Percentiles rank a stretch among this genome's conserved stretches.
These are phyloP conservation scores for Drechslerella coelobrocha DNA, from an alignment of 2,329 filamentous ascomycete species.

Conservation along the genomic window DNA sequence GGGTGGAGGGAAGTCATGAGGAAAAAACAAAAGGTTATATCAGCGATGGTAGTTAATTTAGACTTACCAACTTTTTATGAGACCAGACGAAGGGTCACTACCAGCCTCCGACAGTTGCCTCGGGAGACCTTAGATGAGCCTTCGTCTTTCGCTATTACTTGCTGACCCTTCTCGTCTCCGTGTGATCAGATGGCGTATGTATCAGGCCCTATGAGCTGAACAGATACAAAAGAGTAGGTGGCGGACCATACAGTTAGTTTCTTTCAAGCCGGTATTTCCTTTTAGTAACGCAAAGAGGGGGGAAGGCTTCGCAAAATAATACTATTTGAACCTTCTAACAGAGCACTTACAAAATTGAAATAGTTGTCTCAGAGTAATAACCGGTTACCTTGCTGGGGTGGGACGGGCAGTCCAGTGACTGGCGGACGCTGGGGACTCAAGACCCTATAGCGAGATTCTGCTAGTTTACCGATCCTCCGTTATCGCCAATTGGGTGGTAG, in stretches of 20 bases:
- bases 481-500: slow-evolving; percentile 50
- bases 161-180: slow-evolving; percentile 36
- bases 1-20: slow-evolving; percentile 40
- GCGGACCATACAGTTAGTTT: slow-evolving; percentile 23
- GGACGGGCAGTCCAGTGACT: slow-evolving; percentile 49
- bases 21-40: slow-evolving; percentile 14
- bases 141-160: slow-evolving; percentile 44
- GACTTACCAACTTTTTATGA: slow-evolving; percentile 51
- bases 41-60: slow-evolving; percentile 8
- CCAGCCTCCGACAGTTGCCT: slow-evolving; percentile 48
- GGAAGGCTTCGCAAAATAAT: slow-evolving; percentile 44
- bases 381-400: slow-evolving; percentile 47
- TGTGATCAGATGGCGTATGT: slow-evolving; percentile 50
- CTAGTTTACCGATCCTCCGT: slow-evolving; percentile 44
- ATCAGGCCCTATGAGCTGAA: slow-evolving; percentile 50
- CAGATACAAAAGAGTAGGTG: slow-evolving; percentile 44
- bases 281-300: slow-evolving; percentile 49
- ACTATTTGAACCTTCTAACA: slow-evolving; percentile 44
- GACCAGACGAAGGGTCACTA: slow-evolving; percentile 50
- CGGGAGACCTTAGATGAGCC: slow-evolving; percentile 51
- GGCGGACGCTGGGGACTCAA: slow-evolving; percentile 35
- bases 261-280: slow-evolving; percentile 44
- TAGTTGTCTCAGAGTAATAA: slow-evolving; percentile 51
- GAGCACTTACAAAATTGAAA: slow-evolving; percentile 49
- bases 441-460: slow-evolving; percentile 42